Evolutionary conservation across 371 early-diverging fungal species (phyloP).

Genomic region (Umbelopsis sp.): DNA sequence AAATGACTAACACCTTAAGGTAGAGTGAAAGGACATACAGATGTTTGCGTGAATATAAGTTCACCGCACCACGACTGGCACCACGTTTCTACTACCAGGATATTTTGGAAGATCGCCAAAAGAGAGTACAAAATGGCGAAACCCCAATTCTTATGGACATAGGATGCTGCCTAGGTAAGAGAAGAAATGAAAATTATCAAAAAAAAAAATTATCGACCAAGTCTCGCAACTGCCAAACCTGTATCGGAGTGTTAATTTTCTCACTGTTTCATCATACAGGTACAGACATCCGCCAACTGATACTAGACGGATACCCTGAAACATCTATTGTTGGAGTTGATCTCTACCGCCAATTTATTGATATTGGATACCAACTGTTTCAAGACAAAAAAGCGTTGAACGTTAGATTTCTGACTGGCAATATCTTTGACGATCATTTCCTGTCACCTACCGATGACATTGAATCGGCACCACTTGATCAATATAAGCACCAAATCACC

Average conservation of each 20-base stretch:
- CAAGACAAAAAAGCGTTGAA: conserved; percentile 32
- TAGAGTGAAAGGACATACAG: conserved; percentile 31
- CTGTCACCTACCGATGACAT: conserved; percentile 1
- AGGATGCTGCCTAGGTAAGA: conserved; percentile 53
- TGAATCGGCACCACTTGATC: neutral
- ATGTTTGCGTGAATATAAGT: conserved; percentile 44
- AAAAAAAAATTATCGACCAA: no score
- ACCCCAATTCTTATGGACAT: conserved; percentile 41
- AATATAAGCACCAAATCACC: conserved; percentile 20
- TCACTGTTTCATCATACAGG: conserved; percentile 25
- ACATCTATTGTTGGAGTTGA: conserved; percentile 39
- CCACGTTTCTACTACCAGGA: conserved; percentile 41
- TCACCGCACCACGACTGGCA: conserved; percentile 38
- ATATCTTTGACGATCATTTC: conserved; percentile 28
- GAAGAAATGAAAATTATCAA: no score
- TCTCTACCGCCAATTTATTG: conserved; percentile 33
- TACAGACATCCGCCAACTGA: conserved; percentile 43
- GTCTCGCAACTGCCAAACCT: no score
- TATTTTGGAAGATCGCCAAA: conserved; percentile 27
- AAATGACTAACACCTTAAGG: conserved; percentile 6
- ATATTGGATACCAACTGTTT: conserved; percentile 41
- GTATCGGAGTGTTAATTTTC: neutral
- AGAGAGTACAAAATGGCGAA: conserved; percentile 20
- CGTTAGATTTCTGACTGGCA: conserved; percentile 32
- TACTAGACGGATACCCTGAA: conserved; percentile 46